Evolutionary conservation across 371 early-diverging fungal genomes (phyloP).

Genomic region (Apophysomyces elegans): DNA sequence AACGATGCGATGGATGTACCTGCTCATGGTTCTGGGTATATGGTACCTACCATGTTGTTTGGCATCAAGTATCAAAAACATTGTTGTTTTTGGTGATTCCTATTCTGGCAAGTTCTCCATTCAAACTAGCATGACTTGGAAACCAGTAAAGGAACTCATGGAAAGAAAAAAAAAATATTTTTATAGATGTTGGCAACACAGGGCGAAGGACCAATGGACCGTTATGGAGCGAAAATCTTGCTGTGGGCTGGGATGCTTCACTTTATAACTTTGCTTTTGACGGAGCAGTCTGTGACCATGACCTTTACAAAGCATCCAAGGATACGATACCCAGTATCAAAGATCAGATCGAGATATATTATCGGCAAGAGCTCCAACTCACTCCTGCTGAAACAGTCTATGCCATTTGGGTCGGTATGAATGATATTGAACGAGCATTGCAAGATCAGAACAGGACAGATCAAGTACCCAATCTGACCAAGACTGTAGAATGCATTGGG

Average conservation of each 20-base stretch:
- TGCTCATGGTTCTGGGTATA: neutral
- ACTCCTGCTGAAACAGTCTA: constrained; percentile 43
- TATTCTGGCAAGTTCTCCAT: constrained; percentile 32
- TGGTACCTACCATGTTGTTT: neutral
- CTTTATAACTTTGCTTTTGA: constrained; percentile 50
- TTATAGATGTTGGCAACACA: constrained; percentile 40
- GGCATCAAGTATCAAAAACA: constrained; percentile 24
- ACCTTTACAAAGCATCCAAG: constrained; percentile 18
- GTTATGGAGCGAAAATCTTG: constrained; percentile 49
- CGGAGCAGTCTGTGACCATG: constrained; percentile 44
- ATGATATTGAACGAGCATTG: constrained; percentile 37
- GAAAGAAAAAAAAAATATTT: neutral
- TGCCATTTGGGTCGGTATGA: constrained; percentile 47
- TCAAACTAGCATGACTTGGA: too few relatives aligned
- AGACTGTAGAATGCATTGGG: constrained; percentile 39
- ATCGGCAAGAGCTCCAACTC: constrained; percentile 36
- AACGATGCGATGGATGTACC: neutral
- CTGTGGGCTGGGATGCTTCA: constrained; percentile 48
- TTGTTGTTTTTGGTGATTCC: constrained; percentile 55
- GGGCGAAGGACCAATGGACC: constrained; percentile 51
- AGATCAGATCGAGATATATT: constrained; percentile 52
- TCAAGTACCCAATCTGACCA: constrained; percentile 6
- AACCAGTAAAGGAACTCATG: neutral
- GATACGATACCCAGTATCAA: constrained; percentile 36
- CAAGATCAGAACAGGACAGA: constrained; percentile 13